Evolutionary conservation across 1,139 yeast genomes (phyloP).

Genomic region (Suhomyces taliae): DNA sequence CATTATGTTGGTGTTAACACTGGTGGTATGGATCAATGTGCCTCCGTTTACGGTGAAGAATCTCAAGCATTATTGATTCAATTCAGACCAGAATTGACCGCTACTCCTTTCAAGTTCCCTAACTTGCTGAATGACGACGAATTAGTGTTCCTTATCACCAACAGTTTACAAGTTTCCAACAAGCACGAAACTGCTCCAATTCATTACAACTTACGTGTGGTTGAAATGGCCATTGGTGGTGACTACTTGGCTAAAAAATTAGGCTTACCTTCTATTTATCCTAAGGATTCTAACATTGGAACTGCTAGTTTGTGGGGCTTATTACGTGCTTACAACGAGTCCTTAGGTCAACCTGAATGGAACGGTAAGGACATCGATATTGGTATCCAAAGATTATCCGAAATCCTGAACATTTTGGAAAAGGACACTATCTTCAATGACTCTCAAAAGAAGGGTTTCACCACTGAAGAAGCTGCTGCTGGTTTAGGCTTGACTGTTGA

Average conservation of each 20-base stretch:
- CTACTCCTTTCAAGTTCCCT: slow-evolving; percentile 59
- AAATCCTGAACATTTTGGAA: slow-evolving; percentile 47
- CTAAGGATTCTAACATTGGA: slow-evolving; percentile 54
- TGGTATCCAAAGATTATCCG: slow-evolving; percentile 41
- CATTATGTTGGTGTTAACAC: slow-evolving; percentile 74
- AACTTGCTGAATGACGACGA: slow-evolving; percentile 31
- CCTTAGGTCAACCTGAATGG: slow-evolving; percentile 39
- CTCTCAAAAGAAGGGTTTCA: slow-evolving; percentile 45
- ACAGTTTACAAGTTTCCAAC: slow-evolving; percentile 61
- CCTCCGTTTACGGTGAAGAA: slow-evolving; percentile 65
- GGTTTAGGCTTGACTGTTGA: slow-evolving; percentile 43
- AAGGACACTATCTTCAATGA: slow-evolving; percentile 26
- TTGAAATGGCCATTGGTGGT: slow-evolving; percentile 66
- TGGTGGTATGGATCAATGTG: slow-evolving; percentile 81
- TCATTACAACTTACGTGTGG: slow-evolving; percentile 69
- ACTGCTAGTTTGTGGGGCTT: slow-evolving; percentile 70
- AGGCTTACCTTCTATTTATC: slow-evolving; percentile 34
- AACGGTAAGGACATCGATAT: slow-evolving; percentile 48
- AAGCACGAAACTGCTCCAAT: slow-evolving; percentile 71
- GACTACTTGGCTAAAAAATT: slow-evolving; percentile 53
- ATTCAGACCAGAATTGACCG: slow-evolving; percentile 60
- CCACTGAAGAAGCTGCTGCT: slow-evolving; percentile 50
- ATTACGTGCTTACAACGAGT: slow-evolving; percentile 50
- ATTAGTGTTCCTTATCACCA: slow-evolving; percentile 60
- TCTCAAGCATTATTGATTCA: slow-evolving; percentile 61